phyloP scores from a whole-genome alignment of 768 basidiomycete genomes.

The Boletus pseudopeckii region DNA sequence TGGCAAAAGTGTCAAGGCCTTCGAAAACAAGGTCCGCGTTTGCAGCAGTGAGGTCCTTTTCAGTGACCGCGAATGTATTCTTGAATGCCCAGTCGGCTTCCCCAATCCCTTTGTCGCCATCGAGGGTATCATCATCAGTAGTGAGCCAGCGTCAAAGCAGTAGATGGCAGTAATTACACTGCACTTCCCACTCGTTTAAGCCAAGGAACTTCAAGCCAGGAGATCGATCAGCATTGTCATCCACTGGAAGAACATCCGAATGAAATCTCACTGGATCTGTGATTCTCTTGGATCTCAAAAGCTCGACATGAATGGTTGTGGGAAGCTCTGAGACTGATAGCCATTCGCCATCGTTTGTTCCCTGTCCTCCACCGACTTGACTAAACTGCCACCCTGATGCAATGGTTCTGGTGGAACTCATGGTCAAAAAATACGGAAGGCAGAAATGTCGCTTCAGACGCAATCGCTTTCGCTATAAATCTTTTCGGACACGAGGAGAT shows the following conservation, averaged over 20 bases:
- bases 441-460: not conserved
- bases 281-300: constrained; percentile 68
- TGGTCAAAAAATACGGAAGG: constrained; percentile 3
- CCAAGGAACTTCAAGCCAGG: constrained; percentile 60
- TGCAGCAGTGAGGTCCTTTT: constrained; percentile 41
- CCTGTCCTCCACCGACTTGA: constrained; percentile 59
- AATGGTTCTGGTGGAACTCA: constrained; percentile 29
- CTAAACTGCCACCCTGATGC: constrained; percentile 61
- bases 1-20: constrained; percentile 86
- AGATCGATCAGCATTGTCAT: constrained; percentile 7
- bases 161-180: constrained; percentile 52
- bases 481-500: not conserved
- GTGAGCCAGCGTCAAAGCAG: not conserved
- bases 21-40: constrained; percentile 82
- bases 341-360: constrained; percentile 66
- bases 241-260: not conserved
- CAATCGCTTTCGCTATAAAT: constrained; percentile 4
- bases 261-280: constrained; percentile 70
- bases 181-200: constrained; percentile 85
- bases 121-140: not conserved
- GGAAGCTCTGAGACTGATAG: constrained; percentile 62
- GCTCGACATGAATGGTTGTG: constrained; percentile 84
- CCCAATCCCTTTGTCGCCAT: constrained; percentile 65
- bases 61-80: constrained; percentile 53
- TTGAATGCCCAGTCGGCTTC: constrained; percentile 85